These are phyloP conservation scores for Rubroboletus satanas DNA, from an alignment of 768 basidiomycete species.

Conservation along the genomic window DNA sequence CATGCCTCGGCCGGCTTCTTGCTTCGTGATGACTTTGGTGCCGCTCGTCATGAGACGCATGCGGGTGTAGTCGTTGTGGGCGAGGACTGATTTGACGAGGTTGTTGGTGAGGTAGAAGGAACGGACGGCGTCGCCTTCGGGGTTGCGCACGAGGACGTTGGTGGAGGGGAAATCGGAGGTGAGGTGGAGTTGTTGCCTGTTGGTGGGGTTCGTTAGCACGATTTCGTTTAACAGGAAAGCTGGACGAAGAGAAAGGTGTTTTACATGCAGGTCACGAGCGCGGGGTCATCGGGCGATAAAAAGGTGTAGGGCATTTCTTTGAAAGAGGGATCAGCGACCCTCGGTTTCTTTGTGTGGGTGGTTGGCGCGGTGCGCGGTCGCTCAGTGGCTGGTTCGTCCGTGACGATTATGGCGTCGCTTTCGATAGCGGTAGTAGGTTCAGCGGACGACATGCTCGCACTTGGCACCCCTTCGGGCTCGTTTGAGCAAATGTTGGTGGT, in stretches of 20 bases:
- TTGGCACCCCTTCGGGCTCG: constrained; percentile 2
- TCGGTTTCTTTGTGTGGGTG: constrained; percentile 2
- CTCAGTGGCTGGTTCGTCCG: constrained; percentile 1
- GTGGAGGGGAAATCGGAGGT: constrained; percentile 63
- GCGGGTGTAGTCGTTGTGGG: constrained; percentile 76
- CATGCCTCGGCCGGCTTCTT: constrained; percentile 65
- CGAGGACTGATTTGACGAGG: constrained; percentile 75
- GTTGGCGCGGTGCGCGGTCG: background rate
- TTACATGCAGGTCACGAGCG: constrained; percentile 71
- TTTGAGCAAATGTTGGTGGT: constrained; percentile 16
- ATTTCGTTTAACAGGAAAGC: background rate
- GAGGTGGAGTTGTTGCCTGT: constrained; percentile 71
- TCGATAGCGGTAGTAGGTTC: constrained; percentile 3
- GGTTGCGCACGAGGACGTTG: constrained; percentile 86
- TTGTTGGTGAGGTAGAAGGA: constrained; percentile 87
- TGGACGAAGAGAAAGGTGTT: constrained; percentile 26
- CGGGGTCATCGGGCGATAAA: constrained; percentile 64
- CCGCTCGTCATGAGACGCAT: constrained; percentile 90
- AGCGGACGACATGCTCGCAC: constrained; percentile 3
- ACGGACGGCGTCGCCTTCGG: constrained; percentile 63
- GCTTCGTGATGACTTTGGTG: constrained; percentile 88
- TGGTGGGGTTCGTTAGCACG: background rate
- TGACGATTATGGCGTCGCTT: background rate
- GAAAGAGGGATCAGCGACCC: constrained; percentile 43
- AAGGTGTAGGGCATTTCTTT: constrained; percentile 93